Evolutionary conservation across 2,329 filamentous ascomycete genomes (phyloP), one percentile per base, ranked within the genome.

Genomic region (Diplodia scrobiculata): DNA sequence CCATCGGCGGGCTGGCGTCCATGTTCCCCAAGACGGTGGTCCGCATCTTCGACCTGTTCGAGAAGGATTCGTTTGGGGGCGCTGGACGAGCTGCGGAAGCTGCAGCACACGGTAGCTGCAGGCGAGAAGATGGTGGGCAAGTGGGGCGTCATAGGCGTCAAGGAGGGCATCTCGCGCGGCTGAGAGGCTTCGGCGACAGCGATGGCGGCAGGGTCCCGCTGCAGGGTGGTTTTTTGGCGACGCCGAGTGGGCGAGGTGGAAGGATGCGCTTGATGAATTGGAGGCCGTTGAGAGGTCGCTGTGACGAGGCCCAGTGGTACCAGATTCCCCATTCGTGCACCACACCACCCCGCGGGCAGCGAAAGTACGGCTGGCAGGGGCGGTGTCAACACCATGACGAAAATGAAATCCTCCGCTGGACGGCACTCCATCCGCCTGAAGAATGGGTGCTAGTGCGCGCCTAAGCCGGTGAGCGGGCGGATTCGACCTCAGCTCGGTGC

Each of bases 1-100:
- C 84, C 21, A 87, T 88, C 66, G 86, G 88, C 68, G 86, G 85
- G 21, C 78, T 87, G 21, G 84, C 85, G 1, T 84, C 83, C 21
- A 83, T 86, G 77, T 88, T 86, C 74, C 86, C 86, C 17, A 82
- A 84, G 70, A 80, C 83, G 0, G 78, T 87, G 0, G 83, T 86
- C n/a, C 75, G 79, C 32, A 77, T 88, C 3, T 87, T 82, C 72
- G 75, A 81, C 21, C 72, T 85, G n/a, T 73, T 69, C 25, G 75
- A 66, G 36, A 17, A 14, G 36, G 69, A 67, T 71, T 47, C 72
- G 75, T 62, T 62, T 1, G 38, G 55, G 11, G 2, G 53, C 76
- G 51, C 70, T 82, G 3, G 71, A 75, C 13, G 81, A 84, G 74
- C 79, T 83, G 62, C 77, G 82, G n/a, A 69, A 76, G 21, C 71